Conservation (phyloP, 2,329 filamentous ascomycete species). For the Botrytis galanthina region DNA sequence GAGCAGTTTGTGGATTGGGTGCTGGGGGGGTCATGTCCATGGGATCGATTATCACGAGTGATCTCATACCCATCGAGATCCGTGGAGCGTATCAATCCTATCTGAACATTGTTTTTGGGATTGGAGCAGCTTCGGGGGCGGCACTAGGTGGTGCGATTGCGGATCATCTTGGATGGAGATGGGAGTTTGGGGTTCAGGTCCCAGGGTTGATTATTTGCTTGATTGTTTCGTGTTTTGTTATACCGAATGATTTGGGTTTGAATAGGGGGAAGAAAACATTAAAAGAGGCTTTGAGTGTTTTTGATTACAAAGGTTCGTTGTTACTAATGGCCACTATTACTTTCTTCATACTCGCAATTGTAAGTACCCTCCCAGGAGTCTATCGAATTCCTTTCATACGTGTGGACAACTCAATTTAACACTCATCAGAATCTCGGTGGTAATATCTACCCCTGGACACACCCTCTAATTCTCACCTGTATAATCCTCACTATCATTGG, state of each 20-base stretch:
- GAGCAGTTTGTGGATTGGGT: slow-evolving; percentile 69
- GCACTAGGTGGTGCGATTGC: slow-evolving; percentile 69
- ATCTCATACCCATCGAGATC: slow-evolving; percentile 67
- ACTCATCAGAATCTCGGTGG: slow-evolving; percentile 55
- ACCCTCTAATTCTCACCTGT: slow-evolving; percentile 55
- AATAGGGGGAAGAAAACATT: slow-evolving; percentile 45
- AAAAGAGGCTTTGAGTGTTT: slow-evolving; percentile 51
- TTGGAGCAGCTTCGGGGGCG: slow-evolving; percentile 59
- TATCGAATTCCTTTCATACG: not conserved
- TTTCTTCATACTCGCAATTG: slow-evolving; percentile 56
- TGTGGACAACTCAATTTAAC: slow-evolving; percentile 14
- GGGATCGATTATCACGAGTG: slow-evolving; percentile 68
- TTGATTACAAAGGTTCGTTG: slow-evolving; percentile 56
- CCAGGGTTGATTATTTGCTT: slow-evolving; percentile 50
- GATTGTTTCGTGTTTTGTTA: slow-evolving; percentile 45
- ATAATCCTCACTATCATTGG: slow-evolving; percentile 48
- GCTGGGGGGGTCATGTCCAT: slow-evolving; percentile 70
- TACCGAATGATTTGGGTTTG: slow-evolving; percentile 54
- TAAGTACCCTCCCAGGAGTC: slow-evolving; percentile 37
- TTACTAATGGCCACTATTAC: slow-evolving; percentile 53
- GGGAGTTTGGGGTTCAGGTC: slow-evolving; percentile 66
- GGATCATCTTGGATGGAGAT: slow-evolving; percentile 69
- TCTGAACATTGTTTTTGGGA: slow-evolving; percentile 63
- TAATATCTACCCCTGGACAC: slow-evolving; percentile 61
- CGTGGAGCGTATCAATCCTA: slow-evolving; percentile 69